Evolutionary conservation across 169 alveolate species (phyloP), one percentile per base, ranked within the genome.

Genomic region (Plasmodium reichenowi): DNA sequence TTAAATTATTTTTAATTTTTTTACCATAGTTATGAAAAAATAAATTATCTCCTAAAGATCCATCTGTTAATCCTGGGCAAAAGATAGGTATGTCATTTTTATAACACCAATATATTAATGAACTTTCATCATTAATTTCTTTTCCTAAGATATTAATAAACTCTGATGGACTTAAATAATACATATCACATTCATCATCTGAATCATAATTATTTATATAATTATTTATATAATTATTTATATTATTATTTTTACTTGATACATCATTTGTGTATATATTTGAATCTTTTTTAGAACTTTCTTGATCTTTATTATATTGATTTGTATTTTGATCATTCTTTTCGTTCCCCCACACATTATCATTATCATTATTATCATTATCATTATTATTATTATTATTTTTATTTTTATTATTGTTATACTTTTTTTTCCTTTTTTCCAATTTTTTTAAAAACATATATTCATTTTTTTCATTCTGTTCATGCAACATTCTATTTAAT

Each of bases 51-150:
- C 99, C 99, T 9, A 98, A 92, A 50, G 99, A 98, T 6, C 99
- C 99, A 93, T 99, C 99, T 24, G 99, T 98, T 88, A 99, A 93
- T 12, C 99, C 99, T 0, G 99, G 99, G 86, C 99, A 98, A 88
- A 98, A 98, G 45, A 99, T 98, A 3, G 99, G 99, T 47, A 99
- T 98, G 92, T 98, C 94, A 95, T 99, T 99, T 88, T 96, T 97
- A 86, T 97, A 97, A 90, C 99, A 98, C 99, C 99, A 98, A 92
- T 98, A 98, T 95, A 97, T 97, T 62, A 98, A 96, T 59, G 99
- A 97, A 22, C 95, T 94, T 72, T 97, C 99, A 88, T 98, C 97
- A 91, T 98, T 97, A 54, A 98, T 98, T 91, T 97, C 98, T 93
- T 96, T 93, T 3, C 99, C 99, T 68, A 99, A 88, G 83, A 95